phyloP scores from a whole-genome alignment of 2,329 filamentous ascomycete genomes.

The Mycocentrospora acerina region DNA sequence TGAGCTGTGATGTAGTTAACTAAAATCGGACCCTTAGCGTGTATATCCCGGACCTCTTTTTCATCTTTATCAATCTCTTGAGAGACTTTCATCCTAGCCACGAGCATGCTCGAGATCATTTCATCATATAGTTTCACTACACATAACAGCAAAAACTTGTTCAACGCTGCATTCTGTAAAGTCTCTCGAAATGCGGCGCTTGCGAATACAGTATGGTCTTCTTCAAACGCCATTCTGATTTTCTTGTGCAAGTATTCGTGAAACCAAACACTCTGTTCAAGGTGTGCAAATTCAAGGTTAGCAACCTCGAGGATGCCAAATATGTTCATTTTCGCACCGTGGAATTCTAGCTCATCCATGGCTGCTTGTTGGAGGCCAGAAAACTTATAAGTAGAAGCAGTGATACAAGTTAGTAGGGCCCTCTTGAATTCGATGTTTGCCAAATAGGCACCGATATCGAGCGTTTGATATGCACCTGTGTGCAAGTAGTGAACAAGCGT shows the following conservation, averaged over 20 bases:
- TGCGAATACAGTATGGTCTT: background rate
- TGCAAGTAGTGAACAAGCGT: conserved; percentile 26
- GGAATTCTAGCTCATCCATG: conserved; percentile 1
- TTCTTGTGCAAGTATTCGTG: conserved; percentile 3
- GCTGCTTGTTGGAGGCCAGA: conserved; percentile 3
- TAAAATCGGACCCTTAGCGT: no score
- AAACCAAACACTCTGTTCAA: background rate
- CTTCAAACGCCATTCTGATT: conserved; percentile 1
- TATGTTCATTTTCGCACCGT: conserved; percentile 1
- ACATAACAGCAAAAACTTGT: conserved; percentile 1
- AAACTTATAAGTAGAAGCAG: background rate
- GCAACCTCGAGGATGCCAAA: background rate
- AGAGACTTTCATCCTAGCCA: no score
- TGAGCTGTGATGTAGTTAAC: no score
- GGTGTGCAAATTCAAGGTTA: background rate
- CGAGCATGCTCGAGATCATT: background rate
- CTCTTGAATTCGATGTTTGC: conserved; percentile 1
- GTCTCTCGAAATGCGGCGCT: background rate
- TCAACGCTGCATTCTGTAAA: background rate
- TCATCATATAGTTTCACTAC: conserved; percentile 2
- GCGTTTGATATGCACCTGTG: conserved; percentile 29
- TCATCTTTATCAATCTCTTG: no score
- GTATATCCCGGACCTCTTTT: no score
- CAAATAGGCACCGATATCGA: conserved; percentile 3
- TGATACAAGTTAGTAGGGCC: background rate